Conservation (phyloP, 2,329 filamentous ascomycete genomes). For the Juglanconis oblonga region DNA sequence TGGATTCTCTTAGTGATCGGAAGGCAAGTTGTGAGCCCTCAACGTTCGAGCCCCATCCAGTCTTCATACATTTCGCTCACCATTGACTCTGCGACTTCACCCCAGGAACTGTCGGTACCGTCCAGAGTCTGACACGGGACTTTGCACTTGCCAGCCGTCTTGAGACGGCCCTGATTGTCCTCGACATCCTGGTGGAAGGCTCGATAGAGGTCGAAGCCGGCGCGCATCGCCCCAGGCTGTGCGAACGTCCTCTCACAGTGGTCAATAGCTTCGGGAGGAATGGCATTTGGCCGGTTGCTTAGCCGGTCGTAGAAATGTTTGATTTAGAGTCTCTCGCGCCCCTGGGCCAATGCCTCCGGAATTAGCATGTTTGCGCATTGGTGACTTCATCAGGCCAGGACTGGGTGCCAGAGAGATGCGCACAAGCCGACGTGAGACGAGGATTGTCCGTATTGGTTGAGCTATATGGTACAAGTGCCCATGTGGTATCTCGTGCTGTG, state of each 20-base stretch:
- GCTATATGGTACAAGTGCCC: too few relatives aligned
- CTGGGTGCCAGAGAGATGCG: too few relatives aligned
- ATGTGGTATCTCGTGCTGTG: too few relatives aligned
- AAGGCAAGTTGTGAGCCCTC: too few relatives aligned
- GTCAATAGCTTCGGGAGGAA: conserved; percentile 34
- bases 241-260: conserved; percentile 35
- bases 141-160: conserved; percentile 26
- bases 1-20: too few relatives aligned
- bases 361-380: too few relatives aligned
- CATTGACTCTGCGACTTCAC: too few relatives aligned
- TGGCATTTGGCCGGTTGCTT: conserved; percentile 32
- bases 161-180: conserved; percentile 27
- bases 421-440: too few relatives aligned
- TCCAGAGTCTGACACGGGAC: not conserved
- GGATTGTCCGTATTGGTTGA: too few relatives aligned
- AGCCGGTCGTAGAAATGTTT: conserved; percentile 41
- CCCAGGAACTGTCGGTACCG: not conserved
- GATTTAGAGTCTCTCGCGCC: conserved; percentile 38
- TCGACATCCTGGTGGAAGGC: conserved; percentile 31
- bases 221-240: conserved; percentile 31
- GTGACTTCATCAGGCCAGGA: too few relatives aligned
- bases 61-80: too few relatives aligned
- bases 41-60: too few relatives aligned
- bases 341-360: conserved; percentile 15
- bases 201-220: conserved; percentile 31